Percentiles rank a stretch among this genome's conserved stretches.
phyloP scores from a whole-genome alignment of 116 monocot genomes.

The Trichopus zeylanicus region DNA sequence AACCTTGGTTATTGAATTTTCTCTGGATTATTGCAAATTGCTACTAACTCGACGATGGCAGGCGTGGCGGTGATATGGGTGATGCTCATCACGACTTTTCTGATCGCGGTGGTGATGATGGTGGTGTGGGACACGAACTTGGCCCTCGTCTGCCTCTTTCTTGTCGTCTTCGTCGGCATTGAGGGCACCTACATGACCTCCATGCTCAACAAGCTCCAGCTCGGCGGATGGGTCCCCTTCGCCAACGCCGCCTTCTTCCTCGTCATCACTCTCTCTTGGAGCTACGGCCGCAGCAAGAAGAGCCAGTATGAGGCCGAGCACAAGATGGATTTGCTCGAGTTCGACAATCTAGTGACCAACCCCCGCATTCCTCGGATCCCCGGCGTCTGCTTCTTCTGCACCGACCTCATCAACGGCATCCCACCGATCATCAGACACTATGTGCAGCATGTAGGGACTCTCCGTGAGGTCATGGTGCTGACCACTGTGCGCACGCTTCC shows the following conservation, averaged over 20 bases:
- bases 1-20: neutral
- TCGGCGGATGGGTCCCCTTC: constrained; percentile 62
- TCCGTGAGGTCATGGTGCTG: constrained; percentile 38
- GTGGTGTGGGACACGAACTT: constrained; percentile 43
- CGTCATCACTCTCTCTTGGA: constrained; percentile 42
- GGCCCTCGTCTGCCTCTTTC: constrained; percentile 14
- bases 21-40: neutral
- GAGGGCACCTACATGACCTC: constrained; percentile 53
- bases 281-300: constrained; percentile 53
- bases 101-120: constrained; percentile 46
- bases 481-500: constrained; percentile 46
- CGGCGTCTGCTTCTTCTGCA: constrained; percentile 62
- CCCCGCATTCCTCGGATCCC: constrained; percentile 17
- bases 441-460: constrained; percentile 25
- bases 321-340: constrained; percentile 21
- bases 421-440: constrained; percentile 61
- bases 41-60: neutral
- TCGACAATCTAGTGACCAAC: constrained; percentile 15
- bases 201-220: constrained; percentile 27
- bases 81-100: constrained; percentile 50
- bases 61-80: constrained; percentile 67
- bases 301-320: constrained; percentile 26
- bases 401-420: constrained; percentile 51
- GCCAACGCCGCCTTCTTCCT: constrained; percentile 47
- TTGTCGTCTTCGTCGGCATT: constrained; percentile 18